These are phyloP conservation scores for Hyphodiscus hymeniophilus DNA, from an alignment of 495 filamentous ascomycete species.

Conservation along the genomic window DNA sequence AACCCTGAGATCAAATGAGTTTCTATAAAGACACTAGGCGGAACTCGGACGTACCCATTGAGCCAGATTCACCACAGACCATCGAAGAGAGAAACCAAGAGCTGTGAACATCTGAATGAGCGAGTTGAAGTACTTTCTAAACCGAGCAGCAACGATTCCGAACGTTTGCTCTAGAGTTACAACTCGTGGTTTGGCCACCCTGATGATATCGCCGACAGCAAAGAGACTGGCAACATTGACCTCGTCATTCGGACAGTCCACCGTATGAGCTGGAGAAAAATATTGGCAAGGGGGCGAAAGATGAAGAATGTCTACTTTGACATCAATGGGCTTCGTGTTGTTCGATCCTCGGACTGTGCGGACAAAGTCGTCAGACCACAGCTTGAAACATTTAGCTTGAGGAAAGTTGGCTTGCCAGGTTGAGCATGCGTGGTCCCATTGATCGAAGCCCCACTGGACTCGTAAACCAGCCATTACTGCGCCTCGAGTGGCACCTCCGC, in stretches of 20 bases:
- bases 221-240: conserved; percentile 65
- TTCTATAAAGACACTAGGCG: neutral
- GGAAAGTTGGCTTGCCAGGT: conserved; percentile 57
- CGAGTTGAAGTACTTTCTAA: conserved; percentile 45
- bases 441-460: conserved; percentile 56
- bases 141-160: conserved; percentile 36
- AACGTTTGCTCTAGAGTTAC: conserved; percentile 82
- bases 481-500: conserved; percentile 66
- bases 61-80: conserved; percentile 32
- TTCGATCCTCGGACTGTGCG: conserved; percentile 18
- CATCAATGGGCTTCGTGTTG: conserved; percentile 7
- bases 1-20: conserved; percentile 40
- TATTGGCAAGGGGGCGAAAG: conserved; percentile 79
- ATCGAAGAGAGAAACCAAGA: conserved; percentile 59
- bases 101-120: conserved; percentile 58
- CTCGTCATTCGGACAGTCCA: conserved; percentile 57
- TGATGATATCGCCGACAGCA: conserved; percentile 49
- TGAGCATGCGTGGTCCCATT: conserved; percentile 40
- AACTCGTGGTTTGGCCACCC: conserved; percentile 54
- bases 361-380: conserved; percentile 42
- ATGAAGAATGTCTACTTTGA: conserved; percentile 61
- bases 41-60: conserved; percentile 27
- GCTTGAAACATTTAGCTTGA: conserved; percentile 30
- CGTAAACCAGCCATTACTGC: conserved; percentile 53
- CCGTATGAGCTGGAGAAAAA: conserved; percentile 72